phyloP scores from a whole-genome alignment of 768 basidiomycete species.

The Cubamyces sp. region DNA sequence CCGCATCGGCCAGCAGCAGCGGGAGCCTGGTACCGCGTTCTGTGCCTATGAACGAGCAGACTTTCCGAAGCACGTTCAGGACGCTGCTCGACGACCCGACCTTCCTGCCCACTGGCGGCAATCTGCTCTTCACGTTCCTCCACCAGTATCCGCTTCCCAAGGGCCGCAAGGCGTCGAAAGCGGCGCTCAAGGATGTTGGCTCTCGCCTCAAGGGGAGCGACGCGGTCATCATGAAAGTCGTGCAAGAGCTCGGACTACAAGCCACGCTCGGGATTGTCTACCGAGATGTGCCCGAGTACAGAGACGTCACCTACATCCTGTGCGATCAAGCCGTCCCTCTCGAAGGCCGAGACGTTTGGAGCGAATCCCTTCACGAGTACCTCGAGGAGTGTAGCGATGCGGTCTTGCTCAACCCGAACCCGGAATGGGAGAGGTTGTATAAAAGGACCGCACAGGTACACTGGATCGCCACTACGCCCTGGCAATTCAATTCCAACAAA shows the following conservation, averaged over 20 bases:
- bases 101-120: slow-evolving; percentile 43
- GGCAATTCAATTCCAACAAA: slow-evolving; percentile 1
- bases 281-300: background rate
- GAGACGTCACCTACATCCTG: background rate
- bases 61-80: slow-evolving; percentile 23
- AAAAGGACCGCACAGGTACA: background rate
- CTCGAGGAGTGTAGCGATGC: background rate
- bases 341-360: background rate
- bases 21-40: background rate
- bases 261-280: slow-evolving; percentile 9
- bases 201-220: slow-evolving; percentile 20
- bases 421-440: background rate
- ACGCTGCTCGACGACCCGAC: slow-evolving; percentile 36
- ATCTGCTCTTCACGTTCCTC: slow-evolving; percentile 45
- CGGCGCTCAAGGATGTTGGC: background rate
- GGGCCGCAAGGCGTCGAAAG: background rate
- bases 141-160: slow-evolving; percentile 33
- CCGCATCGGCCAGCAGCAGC: background rate
- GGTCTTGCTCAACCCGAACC: background rate
- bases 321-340: slow-evolving; percentile 1
- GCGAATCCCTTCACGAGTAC: background rate
- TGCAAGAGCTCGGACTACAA: slow-evolving; percentile 5
- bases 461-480: slow-evolving; percentile 3
- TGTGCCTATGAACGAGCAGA: background rate
- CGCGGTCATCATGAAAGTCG: slow-evolving; percentile 13